Evolutionary conservation across 2,329 filamentous ascomycete genomes (phyloP).

Genomic region (Aspergillus hortae): DNA sequence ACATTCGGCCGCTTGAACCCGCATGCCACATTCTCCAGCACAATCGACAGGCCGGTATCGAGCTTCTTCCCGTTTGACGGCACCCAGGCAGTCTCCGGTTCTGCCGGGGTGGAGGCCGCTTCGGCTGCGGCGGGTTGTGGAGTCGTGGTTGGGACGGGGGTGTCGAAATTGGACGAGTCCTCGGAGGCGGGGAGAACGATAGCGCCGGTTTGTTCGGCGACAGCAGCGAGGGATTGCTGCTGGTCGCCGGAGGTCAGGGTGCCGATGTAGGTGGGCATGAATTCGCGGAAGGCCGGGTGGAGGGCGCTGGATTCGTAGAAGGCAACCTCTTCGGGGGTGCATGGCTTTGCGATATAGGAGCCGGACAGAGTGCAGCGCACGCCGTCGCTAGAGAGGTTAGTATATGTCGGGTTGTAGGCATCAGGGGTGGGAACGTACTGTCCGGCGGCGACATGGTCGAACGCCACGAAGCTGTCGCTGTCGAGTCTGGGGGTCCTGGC

Average conservation of each 20-base stretch:
- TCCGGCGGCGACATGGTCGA: constrained; percentile 46
- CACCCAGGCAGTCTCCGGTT: constrained; percentile 35
- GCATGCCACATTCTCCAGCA: constrained; percentile 77
- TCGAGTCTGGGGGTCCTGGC: constrained; percentile 34
- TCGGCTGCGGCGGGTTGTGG: constrained; percentile 7
- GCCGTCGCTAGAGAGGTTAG: constrained; percentile 65
- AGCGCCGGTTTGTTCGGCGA: constrained; percentile 43
- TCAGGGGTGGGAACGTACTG: constrained; percentile 33
- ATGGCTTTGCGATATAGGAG: constrained; percentile 89
- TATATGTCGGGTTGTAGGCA: neutral
- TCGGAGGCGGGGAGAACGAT: constrained; percentile 25
- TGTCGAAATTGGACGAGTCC: constrained; percentile 17
- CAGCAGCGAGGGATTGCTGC: constrained; percentile 35
- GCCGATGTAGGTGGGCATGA: constrained; percentile 85
- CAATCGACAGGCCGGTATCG: constrained; percentile 73
- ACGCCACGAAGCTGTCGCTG: constrained; percentile 40
- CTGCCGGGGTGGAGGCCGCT: constrained; percentile 16
- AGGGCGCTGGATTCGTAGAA: constrained; percentile 78
- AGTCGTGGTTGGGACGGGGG: constrained; percentile 12
- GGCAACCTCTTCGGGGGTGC: constrained; percentile 75
- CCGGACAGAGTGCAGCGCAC: constrained; percentile 81
- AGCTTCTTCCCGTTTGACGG: constrained; percentile 61
- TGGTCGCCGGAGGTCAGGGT: constrained; percentile 65
- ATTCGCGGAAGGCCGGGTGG: constrained; percentile 70
- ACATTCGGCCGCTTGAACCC: constrained; percentile 86